Percentiles rank a stretch among this genome's conserved stretches.
Conservation (phyloP, 2,329 filamentous ascomycete genomes). For the Fusarium decemcellulare region DNA sequence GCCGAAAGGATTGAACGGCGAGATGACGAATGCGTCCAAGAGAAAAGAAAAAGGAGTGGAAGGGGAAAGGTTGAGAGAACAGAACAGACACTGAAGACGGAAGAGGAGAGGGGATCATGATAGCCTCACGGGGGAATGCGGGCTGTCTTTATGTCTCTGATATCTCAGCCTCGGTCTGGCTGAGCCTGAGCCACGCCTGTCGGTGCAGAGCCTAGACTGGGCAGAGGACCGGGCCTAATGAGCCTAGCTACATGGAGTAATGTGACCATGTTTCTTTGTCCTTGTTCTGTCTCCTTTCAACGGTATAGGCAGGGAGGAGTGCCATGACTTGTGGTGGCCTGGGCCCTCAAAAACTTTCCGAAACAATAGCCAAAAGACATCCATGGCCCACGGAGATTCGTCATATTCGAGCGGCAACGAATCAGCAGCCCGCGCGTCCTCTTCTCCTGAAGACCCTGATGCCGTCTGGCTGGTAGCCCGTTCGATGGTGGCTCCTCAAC, state of each 20-base stretch:
- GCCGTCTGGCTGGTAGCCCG: conserved; percentile 18
- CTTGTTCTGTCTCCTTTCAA: conserved; percentile 1
- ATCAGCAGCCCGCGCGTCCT: conserved; percentile 2
- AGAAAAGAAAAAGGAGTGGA: conserved; percentile 6
- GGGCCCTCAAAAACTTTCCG: conserved; percentile 28
- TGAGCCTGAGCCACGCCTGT: neutral
- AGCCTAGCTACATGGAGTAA: neutral
- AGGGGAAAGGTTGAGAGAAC: conserved; percentile 11
- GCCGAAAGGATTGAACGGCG: conserved; percentile 53
- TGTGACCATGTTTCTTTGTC: neutral
- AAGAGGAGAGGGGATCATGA: conserved; percentile 7
- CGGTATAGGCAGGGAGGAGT: neutral
- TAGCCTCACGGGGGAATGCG: conserved; percentile 45
- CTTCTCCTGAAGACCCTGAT: conserved; percentile 18
- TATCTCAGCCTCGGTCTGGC: conserved; percentile 9
- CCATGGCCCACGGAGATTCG: neutral
- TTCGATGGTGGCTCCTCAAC: conserved; percentile 18
- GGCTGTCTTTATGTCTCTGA: conserved; percentile 44
- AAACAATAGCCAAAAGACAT: conserved; percentile 23
- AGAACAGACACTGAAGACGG: conserved; percentile 42
- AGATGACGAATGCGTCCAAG: conserved; percentile 29
- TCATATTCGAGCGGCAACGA: neutral
- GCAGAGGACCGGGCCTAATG: neutral
- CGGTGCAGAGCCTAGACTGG: too few relatives aligned
- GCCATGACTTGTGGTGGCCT: neutral